Evolutionary conservation across 2,329 filamentous ascomycete genomes (phyloP).

Genomic region (Xylariomycetidae sp.): DNA sequence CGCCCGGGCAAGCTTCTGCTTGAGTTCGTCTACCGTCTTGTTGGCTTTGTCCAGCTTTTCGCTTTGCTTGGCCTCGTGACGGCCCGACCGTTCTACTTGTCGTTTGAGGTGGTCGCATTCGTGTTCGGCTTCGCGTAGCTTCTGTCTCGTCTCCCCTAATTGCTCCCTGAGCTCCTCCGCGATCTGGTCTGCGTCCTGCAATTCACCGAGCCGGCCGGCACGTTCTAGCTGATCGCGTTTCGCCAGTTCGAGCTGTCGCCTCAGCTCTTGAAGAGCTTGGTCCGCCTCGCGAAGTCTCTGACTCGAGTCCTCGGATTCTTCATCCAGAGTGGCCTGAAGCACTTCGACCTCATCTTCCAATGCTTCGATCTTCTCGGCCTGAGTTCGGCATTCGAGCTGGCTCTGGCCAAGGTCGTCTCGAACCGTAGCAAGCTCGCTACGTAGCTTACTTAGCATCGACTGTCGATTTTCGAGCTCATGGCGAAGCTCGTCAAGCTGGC

Average conservation of each 20-base stretch:
- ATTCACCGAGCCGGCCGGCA: slow-evolving; percentile 13
- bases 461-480: slow-evolving; percentile 64
- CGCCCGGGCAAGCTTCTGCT: slow-evolving; percentile 25
- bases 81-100: slow-evolving; percentile 30
- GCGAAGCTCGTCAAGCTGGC: slow-evolving; percentile 70
- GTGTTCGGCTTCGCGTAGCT: slow-evolving; percentile 56
- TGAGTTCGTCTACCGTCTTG: slow-evolving; percentile 15
- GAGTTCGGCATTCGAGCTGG: slow-evolving; percentile 54
- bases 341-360: slow-evolving; percentile 74
- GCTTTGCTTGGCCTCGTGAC: slow-evolving; percentile 20
- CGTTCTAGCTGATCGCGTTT: slow-evolving; percentile 17
- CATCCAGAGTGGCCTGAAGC: slow-evolving; percentile 58
- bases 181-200: slow-evolving; percentile 19
- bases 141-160: slow-evolving; percentile 56
- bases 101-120: slow-evolving; percentile 20
- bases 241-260: slow-evolving; percentile 34
- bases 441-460: slow-evolving; percentile 57
- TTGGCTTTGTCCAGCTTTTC: slow-evolving; percentile 44
- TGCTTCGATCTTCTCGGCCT: slow-evolving; percentile 59
- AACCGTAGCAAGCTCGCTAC: slow-evolving; percentile 58
- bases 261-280: slow-evolving; percentile 38
- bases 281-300: slow-evolving; percentile 38
- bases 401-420: slow-evolving; percentile 66
- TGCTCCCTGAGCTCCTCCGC: slow-evolving; percentile 31
- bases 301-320: slow-evolving; percentile 56